Base-by-base conservation (phyloP, 257 asterid species). In the Petunia secreta region DNA sequence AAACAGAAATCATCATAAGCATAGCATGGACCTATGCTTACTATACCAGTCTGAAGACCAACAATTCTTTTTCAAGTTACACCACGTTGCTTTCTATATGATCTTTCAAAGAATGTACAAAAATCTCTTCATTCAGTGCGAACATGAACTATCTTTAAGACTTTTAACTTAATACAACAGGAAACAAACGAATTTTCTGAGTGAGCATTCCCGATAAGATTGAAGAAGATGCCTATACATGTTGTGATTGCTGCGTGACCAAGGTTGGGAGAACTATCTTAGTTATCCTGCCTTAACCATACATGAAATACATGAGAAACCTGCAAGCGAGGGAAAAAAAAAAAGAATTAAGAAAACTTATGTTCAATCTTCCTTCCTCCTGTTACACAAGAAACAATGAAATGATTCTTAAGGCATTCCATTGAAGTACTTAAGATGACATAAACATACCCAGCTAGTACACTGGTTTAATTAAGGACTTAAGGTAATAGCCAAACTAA, bases 291-390 rank as follows among this genome's bases (percentile, higher is more conserved):
- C 41, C 80, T 89, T 82, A 92, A 85, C 92, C 88, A 77, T 89
- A 87, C 82, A 87, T 46, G 84, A 84, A 89, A 73, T 88, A 88
- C 93, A 91, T 85, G 74, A 94, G 92, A 81, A 87, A 65, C 97
- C 97, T 94, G 93, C 93, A 86, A 81, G 80, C 55, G 65, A 16
- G 60, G 59, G 59, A 78, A 36, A 59, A 15, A 53, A 75, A 62
- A 71, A 48, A 9, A 3, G 50, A 25, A 50, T 50, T 50, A 71
- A 34, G 7, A 11, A 11, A 10, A 3, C 60, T 34, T 71, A 11
- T 6, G 41, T 34, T 71, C 50, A 59, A 34, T 48, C 77, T 46
- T 10, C 43, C 5, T 71, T 40, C 2, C 13, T 11, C 5, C 1
- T 3, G 40, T 71, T 34, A 25, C 38, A n/a, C 44, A 5, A 44